Evolutionary conservation across 2,329 filamentous ascomycete genomes (phyloP).

Genomic region (Ceratocystiopsis brevicomis): DNA sequence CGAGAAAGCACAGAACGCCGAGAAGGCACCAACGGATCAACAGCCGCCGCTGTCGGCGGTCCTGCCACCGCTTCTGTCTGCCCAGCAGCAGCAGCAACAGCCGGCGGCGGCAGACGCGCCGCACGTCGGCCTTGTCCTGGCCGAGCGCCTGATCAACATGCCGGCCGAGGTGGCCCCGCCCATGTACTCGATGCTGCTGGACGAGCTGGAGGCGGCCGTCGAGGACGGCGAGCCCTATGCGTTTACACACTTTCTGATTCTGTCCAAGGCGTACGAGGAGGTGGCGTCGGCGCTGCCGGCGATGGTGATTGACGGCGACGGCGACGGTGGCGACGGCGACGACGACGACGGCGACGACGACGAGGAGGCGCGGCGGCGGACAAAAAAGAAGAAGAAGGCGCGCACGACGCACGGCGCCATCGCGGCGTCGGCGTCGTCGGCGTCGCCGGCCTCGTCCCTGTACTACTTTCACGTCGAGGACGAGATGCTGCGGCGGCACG

Average conservation of each 20-base stretch:
- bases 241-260: conserved; percentile 80
- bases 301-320: conserved; percentile 4
- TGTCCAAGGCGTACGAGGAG: conserved; percentile 87
- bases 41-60: conserved; percentile 39
- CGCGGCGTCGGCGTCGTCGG: conserved; percentile 13
- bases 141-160: conserved; percentile 90
- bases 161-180: conserved; percentile 83
- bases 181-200: conserved; percentile 83
- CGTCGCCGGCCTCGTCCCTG: conserved; percentile 18
- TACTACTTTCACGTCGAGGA: conserved; percentile 97
- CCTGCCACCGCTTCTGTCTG: conserved; percentile 16
- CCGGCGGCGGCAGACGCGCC: conserved; percentile 7
- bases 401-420: conserved; percentile 14
- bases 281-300: conserved; percentile 50
- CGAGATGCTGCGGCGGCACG: conserved; percentile 65
- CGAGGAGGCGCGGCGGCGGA: conserved; percentile 21
- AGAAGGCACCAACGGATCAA: conserved; percentile 24
- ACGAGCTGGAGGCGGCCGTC: conserved; percentile 76
- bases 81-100: conserved; percentile 6
- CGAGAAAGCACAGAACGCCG: conserved; percentile 32
- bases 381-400: conserved; percentile 41
- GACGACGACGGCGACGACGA: conserved; percentile 45
- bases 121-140: conserved; percentile 70
- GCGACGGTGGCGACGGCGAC: conserved; percentile 34
- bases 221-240: conserved; percentile 82